These are phyloP conservation scores for Sarcocystis neurona DNA, from an alignment of 169 alveolate genomes.

Conservation along the genomic window DNA sequence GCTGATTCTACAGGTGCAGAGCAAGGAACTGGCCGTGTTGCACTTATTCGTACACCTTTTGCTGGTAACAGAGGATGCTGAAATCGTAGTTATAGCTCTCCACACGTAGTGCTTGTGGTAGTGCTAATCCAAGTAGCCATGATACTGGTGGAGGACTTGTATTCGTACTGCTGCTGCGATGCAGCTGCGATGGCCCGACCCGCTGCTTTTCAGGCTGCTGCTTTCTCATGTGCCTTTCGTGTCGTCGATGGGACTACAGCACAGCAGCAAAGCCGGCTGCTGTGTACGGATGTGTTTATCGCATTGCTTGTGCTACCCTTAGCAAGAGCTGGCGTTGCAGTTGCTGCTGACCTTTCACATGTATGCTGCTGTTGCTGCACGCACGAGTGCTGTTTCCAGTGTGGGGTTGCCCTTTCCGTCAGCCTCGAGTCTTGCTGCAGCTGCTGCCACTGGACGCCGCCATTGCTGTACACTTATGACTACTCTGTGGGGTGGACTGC, in stretches of 20 bases:
- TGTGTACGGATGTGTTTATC: too few species aligned
- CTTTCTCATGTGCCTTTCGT: too few species aligned
- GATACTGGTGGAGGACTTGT: too few species aligned
- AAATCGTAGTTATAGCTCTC: background rate
- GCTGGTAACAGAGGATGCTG: background rate
- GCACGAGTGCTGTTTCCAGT: background rate
- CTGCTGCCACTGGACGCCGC: background rate
- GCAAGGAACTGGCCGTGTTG: background rate
- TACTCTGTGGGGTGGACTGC: background rate
- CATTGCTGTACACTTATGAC: background rate
- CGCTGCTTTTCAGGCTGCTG: too few species aligned
- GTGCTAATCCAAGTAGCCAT: background rate
- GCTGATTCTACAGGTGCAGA: background rate
- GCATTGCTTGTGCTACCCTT: too few species aligned
- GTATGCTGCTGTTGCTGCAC: background rate
- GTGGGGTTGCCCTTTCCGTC: background rate
- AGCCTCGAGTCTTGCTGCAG: background rate
- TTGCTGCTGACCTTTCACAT: too few species aligned
- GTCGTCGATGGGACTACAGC: too few species aligned
- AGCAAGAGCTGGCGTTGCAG: background rate
- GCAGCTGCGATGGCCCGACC: too few species aligned
- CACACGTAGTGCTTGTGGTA: background rate
- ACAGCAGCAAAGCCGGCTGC: too few species aligned
- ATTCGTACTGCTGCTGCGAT: too few species aligned
- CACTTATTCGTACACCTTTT: background rate